These are phyloP conservation scores for Goffeauzyma gilvescens DNA, from an alignment of 768 basidiomycete genomes.

Conservation along the genomic window DNA sequence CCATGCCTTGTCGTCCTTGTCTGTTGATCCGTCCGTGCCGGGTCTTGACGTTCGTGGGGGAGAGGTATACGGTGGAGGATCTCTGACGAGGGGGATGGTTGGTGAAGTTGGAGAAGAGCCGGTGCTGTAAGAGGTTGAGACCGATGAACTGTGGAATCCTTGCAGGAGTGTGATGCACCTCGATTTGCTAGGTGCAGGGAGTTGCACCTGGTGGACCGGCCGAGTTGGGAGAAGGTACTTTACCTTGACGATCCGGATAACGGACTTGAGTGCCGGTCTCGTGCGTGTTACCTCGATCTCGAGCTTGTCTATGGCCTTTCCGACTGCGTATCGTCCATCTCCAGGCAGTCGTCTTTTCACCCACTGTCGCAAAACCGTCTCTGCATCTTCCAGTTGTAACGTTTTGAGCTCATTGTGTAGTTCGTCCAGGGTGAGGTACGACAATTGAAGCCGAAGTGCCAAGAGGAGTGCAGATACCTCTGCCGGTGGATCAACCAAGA, in stretches of 20 bases:
- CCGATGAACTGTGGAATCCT: constrained; percentile 4
- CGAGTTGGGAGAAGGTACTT: constrained; percentile 18
- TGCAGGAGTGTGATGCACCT: constrained; percentile 19
- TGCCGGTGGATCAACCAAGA: constrained; percentile 3
- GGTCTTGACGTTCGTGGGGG: background rate
- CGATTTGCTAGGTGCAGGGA: constrained; percentile 26
- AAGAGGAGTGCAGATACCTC: constrained; percentile 20
- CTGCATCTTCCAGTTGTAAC: constrained; percentile 20
- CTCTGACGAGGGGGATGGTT: background rate
- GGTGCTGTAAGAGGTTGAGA: no score
- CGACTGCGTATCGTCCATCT: constrained; percentile 23
- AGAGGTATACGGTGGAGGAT: constrained; percentile 2
- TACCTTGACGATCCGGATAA: constrained; percentile 16
- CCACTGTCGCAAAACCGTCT: constrained; percentile 23
- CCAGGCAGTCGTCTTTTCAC: constrained; percentile 21
- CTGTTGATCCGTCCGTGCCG: background rate
- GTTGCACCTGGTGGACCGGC: constrained; percentile 9
- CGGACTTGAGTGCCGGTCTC: constrained; percentile 24
- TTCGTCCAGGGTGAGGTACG: constrained; percentile 23
- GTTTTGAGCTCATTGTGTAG: constrained; percentile 17
- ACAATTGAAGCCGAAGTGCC: constrained; percentile 24
- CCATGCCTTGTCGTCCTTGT: constrained; percentile 9
- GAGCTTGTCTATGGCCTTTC: constrained; percentile 23
- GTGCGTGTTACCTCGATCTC: constrained; percentile 7
- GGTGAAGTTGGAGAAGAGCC: background rate